Evolutionary conservation across 2,329 filamentous ascomycete species (phyloP), one percentile per base, ranked within the genome.

Genomic region (Aureobasidium subglaciale): DNA sequence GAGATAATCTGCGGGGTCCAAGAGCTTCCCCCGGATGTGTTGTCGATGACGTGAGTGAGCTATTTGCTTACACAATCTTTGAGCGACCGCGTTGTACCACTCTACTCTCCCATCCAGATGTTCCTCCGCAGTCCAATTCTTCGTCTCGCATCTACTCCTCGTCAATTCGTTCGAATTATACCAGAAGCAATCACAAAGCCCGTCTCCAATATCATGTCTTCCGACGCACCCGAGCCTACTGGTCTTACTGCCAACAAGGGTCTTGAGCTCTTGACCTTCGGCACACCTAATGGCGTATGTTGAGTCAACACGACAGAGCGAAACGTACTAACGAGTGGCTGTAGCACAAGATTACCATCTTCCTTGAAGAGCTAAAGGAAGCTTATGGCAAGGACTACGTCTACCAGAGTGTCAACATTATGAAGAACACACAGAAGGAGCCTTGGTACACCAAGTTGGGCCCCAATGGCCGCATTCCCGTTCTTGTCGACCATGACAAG

Each of bases 291-390:
- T 63, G 73, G 59, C 16, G 40, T 42, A 42, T 9, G 40, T 42
- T 16, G 5, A 25, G 40, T 42, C 6, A 15, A 42, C 5, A 25
- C 5, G n/a, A n/a, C n/a, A n/a, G n/a, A n/a, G n/a, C n/a, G n/a
- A n/a, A n/a, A n/a, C n/a, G n/a, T n/a, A n/a, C n/a, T n/a, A n/a
- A n/a, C n/a, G 20, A 27, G 2, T 27, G 16, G 9, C 9, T 20
- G 18, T 22, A 42, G n/a, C 59, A 62, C 70, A 86, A 86, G 65
- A 75, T 72, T 29, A 78, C 75, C 56, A 80, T 86, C 60, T 63
- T 86, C 18, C 77, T 86, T 35, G 84, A 87, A 65, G 84, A 87
- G 70, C 72, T 86, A 48, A 83, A 82, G 62, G 82, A 77, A n/a
- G 78, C 79, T 11, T 86, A 87, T 59, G 81, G 80, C 52, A 73